Evolutionary conservation across 2,329 filamentous ascomycete genomes (phyloP).

Genomic region (Fragosphaeria purpurea): DNA sequence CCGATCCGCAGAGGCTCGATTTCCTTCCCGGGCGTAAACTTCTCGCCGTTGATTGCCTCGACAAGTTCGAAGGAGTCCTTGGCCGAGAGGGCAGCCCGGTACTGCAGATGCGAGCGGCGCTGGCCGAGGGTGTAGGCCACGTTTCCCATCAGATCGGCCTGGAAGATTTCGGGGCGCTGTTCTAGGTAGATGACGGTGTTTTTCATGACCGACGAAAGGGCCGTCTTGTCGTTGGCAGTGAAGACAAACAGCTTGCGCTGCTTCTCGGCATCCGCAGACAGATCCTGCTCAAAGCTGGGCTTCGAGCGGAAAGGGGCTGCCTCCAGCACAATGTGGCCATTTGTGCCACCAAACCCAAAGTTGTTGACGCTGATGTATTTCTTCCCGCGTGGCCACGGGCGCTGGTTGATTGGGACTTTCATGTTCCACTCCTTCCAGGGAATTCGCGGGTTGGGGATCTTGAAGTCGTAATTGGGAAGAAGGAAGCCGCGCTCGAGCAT

Average conservation of each 20-base stretch:
- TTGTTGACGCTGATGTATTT: constrained; percentile 40
- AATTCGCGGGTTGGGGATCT: constrained; percentile 38
- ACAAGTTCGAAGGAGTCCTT: constrained; percentile 34
- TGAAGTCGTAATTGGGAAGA: constrained; percentile 39
- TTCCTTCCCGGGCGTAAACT: constrained; percentile 25
- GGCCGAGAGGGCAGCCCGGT: constrained; percentile 33
- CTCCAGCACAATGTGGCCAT: constrained; percentile 33
- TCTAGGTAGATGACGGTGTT: constrained; percentile 31
- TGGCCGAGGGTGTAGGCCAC: constrained; percentile 38
- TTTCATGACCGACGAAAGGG: constrained; percentile 24
- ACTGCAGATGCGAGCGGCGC: constrained; percentile 32
- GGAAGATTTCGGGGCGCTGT: constrained; percentile 32
- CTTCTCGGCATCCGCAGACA: constrained; percentile 18
- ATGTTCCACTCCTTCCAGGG: constrained; percentile 40
- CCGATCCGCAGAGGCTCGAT: constrained; percentile 25
- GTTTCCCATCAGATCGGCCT: constrained; percentile 33
- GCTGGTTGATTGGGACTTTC: constrained; percentile 32
- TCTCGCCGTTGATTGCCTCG: constrained; percentile 30
- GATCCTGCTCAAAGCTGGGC: constrained; percentile 20
- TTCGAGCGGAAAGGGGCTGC: constrained; percentile 26
- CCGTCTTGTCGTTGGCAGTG: constrained; percentile 29
- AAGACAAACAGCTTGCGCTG: constrained; percentile 33
- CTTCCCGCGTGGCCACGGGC: constrained; percentile 38
- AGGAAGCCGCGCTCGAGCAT: constrained; percentile 42
- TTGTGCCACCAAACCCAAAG: constrained; percentile 38